Evolutionary conservation across 192 early-diverging fungal species (phyloP).

Genomic region (Coemansia sp.): DNA sequence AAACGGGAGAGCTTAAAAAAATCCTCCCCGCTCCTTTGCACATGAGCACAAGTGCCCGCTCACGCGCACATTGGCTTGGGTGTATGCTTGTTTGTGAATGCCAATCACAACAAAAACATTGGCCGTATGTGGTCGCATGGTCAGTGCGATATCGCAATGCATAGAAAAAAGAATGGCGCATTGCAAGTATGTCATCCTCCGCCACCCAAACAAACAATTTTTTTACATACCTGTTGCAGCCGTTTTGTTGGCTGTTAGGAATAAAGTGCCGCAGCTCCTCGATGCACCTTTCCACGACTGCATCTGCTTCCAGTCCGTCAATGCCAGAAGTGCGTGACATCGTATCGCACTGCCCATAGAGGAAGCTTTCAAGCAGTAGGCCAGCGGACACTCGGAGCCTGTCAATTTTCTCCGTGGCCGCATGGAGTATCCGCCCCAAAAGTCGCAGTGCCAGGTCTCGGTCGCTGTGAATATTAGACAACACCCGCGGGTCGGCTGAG

Average conservation of each 20-base stretch:
- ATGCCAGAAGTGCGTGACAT: not conserved
- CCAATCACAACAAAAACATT: not conserved
- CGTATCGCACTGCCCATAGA: conserved; percentile 18
- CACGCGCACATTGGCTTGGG: not conserved
- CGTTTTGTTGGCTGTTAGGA: not conserved
- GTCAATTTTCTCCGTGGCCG: conserved; percentile 94
- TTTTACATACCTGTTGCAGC: not conserved
- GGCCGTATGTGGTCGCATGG: conserved; percentile 6
- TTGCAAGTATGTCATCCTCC: not conserved
- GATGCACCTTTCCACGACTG: conserved; percentile 11
- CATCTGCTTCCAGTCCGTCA: not conserved
- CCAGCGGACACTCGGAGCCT: conserved; percentile 77
- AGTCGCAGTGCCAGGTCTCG: conserved; percentile 49
- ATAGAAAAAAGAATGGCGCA: conserved; percentile 4
- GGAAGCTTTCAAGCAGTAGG: conserved; percentile 54
- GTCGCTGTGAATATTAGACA: not conserved
- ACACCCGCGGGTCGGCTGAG: conserved; percentile 25
- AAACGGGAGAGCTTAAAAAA: not conserved
- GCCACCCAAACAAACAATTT: conserved; percentile 7
- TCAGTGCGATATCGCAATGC: not conserved
- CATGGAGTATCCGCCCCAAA: conserved; percentile 61
- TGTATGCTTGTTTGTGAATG: not conserved
- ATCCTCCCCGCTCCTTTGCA: not conserved
- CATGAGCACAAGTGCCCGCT: not conserved
- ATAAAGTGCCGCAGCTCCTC: conserved; percentile 19